phyloP scores from a whole-genome alignment of 1,284 basidiomycete genomes.

The Austropuccinia psidii region DNA sequence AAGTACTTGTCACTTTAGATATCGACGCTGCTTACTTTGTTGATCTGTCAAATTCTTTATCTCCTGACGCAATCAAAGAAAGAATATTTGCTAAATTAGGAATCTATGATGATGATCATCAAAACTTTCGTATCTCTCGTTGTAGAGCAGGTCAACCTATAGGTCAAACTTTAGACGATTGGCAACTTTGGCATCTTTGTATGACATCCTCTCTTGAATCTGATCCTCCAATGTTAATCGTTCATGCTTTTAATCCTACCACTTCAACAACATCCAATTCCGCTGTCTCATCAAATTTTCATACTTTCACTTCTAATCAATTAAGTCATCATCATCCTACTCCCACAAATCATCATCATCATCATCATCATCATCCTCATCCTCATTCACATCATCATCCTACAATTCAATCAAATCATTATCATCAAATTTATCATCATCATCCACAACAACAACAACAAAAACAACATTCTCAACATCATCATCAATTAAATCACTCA shows the following conservation, averaged over 20 bases:
- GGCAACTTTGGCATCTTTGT: conserved; percentile 37
- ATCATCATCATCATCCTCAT: too few species aligned
- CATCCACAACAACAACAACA: too few species aligned
- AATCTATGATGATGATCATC: conserved; percentile 37
- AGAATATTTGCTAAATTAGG: conserved; percentile 36
- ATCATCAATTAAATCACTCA: background rate
- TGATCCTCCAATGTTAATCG: conserved; percentile 37
- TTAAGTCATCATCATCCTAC: too few species aligned
- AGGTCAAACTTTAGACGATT: conserved; percentile 34
- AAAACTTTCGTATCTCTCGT: conserved; percentile 25
- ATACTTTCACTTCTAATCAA: too few species aligned
- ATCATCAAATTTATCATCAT: too few species aligned
- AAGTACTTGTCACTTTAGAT: conserved; percentile 35
- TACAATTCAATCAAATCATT: too few species aligned
- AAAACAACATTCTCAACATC: background rate
- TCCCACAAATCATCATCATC: too few species aligned
- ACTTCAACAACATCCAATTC: background rate
- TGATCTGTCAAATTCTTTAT: conserved; percentile 30
- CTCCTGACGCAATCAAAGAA: conserved; percentile 37
- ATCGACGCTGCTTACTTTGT: conserved; percentile 37
- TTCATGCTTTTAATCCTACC: background rate
- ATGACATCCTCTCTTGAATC: conserved; percentile 30
- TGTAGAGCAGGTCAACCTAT: conserved; percentile 33
- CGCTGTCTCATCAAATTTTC: background rate
- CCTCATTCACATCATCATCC: too few species aligned